phyloP scores from a whole-genome alignment of 441 rosid species.

The Euphorbia schlechtendalii region DNA sequence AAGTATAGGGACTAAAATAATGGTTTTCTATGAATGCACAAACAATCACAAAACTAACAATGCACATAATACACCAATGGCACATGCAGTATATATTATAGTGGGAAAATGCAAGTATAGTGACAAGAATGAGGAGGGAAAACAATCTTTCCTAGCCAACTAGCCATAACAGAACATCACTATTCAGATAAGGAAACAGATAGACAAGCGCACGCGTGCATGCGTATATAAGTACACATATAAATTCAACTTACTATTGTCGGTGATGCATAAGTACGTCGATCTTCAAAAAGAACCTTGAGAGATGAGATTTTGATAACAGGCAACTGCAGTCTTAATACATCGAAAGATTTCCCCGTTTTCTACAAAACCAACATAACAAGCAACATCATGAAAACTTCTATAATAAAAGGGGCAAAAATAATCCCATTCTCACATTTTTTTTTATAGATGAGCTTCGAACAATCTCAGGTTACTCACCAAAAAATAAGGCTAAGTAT shows the following conservation, averaged over 20 bases:
- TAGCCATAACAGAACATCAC: neutral
- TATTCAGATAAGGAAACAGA: neutral
- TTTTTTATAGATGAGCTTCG: neutral
- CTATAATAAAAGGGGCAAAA: neutral
- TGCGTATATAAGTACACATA: neutral
- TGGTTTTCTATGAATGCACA: no score
- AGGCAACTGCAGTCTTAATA: constrained; percentile 72
- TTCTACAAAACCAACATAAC: constrained; percentile 46
- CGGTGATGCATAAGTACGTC: constrained; percentile 84
- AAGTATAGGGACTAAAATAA: no score
- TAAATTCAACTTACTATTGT: constrained; percentile 64
- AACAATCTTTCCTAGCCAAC: neutral
- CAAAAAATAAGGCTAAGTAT: neutral
- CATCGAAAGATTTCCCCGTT: constrained; percentile 79
- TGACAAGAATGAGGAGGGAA: neutral
- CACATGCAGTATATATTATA: neutral
- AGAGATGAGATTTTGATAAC: constrained; percentile 69
- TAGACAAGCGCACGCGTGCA: no score
- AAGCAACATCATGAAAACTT: constrained; percentile 7
- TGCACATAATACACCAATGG: no score
- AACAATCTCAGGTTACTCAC: neutral
- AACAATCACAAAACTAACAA: no score
- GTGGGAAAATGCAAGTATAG: neutral
- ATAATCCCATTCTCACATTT: constrained; percentile 6
- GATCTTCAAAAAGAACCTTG: constrained; percentile 83